Conservation (phyloP, 1,139 yeast genomes). For the Geotrichum restrictum region DNA sequence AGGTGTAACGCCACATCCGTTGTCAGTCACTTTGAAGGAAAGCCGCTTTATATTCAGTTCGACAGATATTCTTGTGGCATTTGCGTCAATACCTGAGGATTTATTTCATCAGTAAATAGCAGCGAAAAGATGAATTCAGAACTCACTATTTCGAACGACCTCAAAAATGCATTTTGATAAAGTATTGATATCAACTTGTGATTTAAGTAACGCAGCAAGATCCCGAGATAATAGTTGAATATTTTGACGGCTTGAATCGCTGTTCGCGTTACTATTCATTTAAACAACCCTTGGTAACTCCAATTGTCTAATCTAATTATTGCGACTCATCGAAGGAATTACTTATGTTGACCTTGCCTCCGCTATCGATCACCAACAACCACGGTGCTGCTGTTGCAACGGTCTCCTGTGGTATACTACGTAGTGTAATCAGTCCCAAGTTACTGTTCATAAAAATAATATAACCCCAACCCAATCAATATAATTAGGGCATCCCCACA, state of each 20-base stretch:
- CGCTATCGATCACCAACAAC: too few species aligned
- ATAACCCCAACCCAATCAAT: too few species aligned
- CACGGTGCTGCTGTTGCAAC: too few species aligned
- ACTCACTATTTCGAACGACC: constrained; percentile 31
- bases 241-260: background rate
- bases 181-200: constrained; percentile 17
- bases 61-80: constrained; percentile 44
- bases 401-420: too few species aligned
- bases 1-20: constrained; percentile 53
- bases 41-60: constrained; percentile 42
- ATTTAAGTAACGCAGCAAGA: constrained; percentile 5
- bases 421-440: too few species aligned
- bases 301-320: too few species aligned
- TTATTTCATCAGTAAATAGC: background rate
- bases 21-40: constrained; percentile 47
- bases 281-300: too few species aligned
- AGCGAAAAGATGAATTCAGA: background rate
- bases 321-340: background rate
- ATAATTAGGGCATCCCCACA: constrained; percentile 3
- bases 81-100: constrained; percentile 46
- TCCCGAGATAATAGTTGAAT: constrained; percentile 7
- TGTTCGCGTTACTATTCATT: background rate
- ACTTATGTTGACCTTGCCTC: too few species aligned
- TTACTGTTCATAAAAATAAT: too few species aligned
- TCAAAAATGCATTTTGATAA: constrained; percentile 29